phyloP scores from a whole-genome alignment of 352 stramenopile species.

The Phytopythium chamaehyphon region DNA sequence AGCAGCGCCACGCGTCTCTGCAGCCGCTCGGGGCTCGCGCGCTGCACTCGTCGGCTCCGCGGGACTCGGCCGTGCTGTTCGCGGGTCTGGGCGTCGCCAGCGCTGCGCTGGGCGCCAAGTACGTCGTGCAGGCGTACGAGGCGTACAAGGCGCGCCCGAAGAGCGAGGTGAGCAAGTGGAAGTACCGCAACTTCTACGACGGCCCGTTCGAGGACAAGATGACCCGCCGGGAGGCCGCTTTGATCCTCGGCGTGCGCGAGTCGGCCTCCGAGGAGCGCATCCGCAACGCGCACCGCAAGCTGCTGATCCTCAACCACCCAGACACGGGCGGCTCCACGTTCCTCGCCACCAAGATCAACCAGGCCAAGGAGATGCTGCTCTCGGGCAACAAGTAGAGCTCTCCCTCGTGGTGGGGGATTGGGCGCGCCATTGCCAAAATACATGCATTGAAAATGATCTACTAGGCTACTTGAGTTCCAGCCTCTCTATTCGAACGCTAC shows the following conservation, averaged over 20 bases:
- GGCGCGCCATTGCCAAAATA: no score
- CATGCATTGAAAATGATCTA: not conserved
- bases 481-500: no score
- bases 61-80: constrained; percentile 57
- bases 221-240: constrained; percentile 96
- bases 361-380: constrained; percentile 98
- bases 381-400: constrained; percentile 38
- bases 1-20: no score
- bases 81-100: constrained; percentile 64
- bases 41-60: constrained; percentile 65
- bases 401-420: constrained; percentile 1
- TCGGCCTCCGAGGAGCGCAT: constrained; percentile 93
- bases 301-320: constrained; percentile 99
- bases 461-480: no score
- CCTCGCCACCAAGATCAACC: constrained; percentile 98
- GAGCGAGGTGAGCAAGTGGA: constrained; percentile 62
- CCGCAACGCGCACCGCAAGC: constrained; percentile 97
- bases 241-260: constrained; percentile 98
- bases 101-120: constrained; percentile 72
- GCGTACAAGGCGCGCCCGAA: constrained; percentile 73
- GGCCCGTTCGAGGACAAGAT: constrained; percentile 99
- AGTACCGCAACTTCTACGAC: constrained; percentile 92
- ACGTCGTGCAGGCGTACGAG: constrained; percentile 72
- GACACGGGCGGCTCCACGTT: constrained; percentile 99
- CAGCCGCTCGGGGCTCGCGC: constrained; percentile 19